These are phyloP conservation scores for Lunularia cruciata DNA, from an alignment of 225 moss, liverwort and hornwort species.

Conservation along the genomic window DNA sequence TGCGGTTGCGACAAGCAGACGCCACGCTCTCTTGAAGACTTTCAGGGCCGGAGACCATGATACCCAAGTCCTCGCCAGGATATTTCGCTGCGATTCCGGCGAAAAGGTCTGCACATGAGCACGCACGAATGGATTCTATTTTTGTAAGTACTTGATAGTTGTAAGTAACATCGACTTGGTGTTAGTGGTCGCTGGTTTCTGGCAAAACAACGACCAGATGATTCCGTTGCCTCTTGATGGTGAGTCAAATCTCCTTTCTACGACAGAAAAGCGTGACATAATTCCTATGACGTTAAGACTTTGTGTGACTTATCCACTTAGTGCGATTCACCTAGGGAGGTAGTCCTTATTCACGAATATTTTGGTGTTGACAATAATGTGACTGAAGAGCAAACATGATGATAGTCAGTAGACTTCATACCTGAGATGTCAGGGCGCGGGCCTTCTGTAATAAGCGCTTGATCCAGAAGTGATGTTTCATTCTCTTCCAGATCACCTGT, in stretches of 20 bases:
- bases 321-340: too few relatives aligned
- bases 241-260: too few relatives aligned
- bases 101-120: constrained; percentile 21
- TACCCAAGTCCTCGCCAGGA: constrained; percentile 43
- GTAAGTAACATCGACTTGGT: too few relatives aligned
- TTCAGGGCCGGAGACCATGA: constrained; percentile 51
- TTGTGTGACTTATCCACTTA: too few relatives aligned
- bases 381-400: background rate
- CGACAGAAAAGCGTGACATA: too few relatives aligned
- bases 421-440: constrained; percentile 57
- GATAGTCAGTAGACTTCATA: constrained; percentile 3
- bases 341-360: too few relatives aligned
- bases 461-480: constrained; percentile 35
- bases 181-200: too few relatives aligned
- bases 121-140: background rate
- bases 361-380: too few relatives aligned
- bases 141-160: too few relatives aligned
- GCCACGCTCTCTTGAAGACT: constrained; percentile 45
- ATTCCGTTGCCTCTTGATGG: too few relatives aligned
- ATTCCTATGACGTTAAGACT: too few relatives aligned
- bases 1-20: constrained; percentile 38
- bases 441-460: constrained; percentile 35
- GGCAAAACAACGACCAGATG: too few relatives aligned
- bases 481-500: constrained; percentile 32
- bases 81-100: constrained; percentile 12